Percentiles rank a stretch among this genome's conserved stretches.
Conservation (phyloP, 176 grass and related monocot species). For the Elaeis guineensis region DNA sequence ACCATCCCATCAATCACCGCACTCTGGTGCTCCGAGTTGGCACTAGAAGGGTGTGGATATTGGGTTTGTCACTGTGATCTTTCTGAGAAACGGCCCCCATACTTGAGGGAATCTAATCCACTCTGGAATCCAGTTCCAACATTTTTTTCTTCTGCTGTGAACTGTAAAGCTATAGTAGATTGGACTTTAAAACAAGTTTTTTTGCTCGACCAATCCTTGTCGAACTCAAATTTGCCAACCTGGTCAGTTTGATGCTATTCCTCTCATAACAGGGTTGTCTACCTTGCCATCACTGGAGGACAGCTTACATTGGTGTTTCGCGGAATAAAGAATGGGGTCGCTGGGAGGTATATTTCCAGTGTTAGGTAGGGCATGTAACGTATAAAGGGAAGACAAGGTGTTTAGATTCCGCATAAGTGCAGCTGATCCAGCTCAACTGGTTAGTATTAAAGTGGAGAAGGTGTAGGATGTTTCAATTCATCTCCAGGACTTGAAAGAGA, state of each 20-base stretch:
- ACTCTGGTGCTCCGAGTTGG: no score
- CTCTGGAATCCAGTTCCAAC: not conserved
- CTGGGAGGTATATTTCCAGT: not conserved
- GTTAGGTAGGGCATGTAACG: conserved; percentile 10
- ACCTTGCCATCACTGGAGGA: not conserved
- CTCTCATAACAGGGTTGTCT: not conserved
- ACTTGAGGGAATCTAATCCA: not conserved
- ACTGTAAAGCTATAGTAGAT: conserved; percentile 5
- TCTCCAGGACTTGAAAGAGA: not conserved
- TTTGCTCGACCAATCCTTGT: not conserved
- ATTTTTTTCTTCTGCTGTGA: not conserved
- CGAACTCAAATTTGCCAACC: conserved; percentile 3
- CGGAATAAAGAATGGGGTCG: conserved; percentile 13
- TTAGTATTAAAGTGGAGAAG: not conserved
- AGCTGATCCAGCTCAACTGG: conserved; percentile 17
- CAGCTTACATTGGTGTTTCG: conserved; percentile 12
- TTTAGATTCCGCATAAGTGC: conserved; percentile 20
- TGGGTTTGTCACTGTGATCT: not conserved
- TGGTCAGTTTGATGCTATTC: conserved; percentile 3
- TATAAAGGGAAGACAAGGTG: conserved; percentile 6
- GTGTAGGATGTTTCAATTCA: not conserved
- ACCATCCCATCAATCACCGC: no score
- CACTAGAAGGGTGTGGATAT: not conserved
- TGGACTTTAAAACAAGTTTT: not conserved
- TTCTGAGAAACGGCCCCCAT: not conserved